phyloP scores from a whole-genome alignment of 2,329 filamentous ascomycete genomes.

The Fusarium paranaense region DNA sequence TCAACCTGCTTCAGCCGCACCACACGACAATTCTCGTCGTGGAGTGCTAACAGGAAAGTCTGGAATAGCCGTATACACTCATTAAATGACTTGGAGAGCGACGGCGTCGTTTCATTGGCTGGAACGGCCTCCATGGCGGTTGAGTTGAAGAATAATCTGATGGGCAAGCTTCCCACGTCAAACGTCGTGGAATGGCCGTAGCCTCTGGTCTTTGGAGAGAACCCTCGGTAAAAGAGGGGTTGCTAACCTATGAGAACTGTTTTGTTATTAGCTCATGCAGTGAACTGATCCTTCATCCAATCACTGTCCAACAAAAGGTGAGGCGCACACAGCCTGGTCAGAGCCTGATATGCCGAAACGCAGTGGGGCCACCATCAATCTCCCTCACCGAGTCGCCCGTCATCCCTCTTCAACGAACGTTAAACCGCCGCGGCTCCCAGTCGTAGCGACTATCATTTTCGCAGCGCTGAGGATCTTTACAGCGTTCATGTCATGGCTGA shows the following conservation, averaged over 20 bases:
- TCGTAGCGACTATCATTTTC: not conserved
- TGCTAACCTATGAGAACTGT: not conserved
- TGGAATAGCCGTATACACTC: not conserved
- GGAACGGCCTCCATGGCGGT: not conserved
- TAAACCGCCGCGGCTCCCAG: not conserved
- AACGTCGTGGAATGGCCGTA: not conserved
- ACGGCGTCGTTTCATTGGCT: fast-evolving
- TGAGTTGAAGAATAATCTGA: not conserved
- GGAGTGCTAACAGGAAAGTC: not conserved
- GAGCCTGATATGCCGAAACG: not conserved
- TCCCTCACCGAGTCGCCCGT: not conserved
- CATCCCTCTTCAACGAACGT: not conserved
- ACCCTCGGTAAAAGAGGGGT: not conserved
- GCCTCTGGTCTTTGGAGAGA: not conserved
- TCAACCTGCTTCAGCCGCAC: not conserved
- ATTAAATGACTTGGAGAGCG: not conserved
- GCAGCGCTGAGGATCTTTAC: not conserved
- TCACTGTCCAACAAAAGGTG: not conserved
- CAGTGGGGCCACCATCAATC: not conserved
- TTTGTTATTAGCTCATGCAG: not conserved
- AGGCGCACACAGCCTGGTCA: not conserved
- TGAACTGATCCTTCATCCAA: not conserved
- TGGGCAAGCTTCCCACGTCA: not conserved
- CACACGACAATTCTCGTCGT: not conserved
- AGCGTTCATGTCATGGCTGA: not conserved